Base-by-base conservation (phyloP, 805 yeast species). In the Danielozyma ontarioensis region DNA sequence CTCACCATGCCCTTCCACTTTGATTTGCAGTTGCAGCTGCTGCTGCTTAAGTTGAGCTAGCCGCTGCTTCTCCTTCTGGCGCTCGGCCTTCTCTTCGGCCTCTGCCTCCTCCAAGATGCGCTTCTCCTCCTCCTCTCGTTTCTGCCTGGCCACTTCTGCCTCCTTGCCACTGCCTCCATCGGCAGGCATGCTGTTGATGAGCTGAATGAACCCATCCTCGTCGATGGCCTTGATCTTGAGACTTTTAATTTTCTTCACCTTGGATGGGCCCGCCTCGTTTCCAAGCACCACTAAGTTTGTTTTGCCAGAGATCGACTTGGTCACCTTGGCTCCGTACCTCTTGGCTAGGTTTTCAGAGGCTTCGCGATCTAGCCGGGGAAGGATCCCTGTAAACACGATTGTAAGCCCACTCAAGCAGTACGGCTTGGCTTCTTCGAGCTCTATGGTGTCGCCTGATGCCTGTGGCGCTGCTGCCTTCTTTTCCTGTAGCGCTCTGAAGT, bases 261-360 rank as follows among this genome's bases (percentile, higher is more conserved):
- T 93, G n/a, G 87, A 78, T 2, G 97, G 97, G 1, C 98, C 98
- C 2, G 98, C 97, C 45, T 93, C 97, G 33, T 74, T 87, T 5
- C 98, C 98, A 19, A 93, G 68, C 1, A 93, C 97, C 2, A 90
- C 95, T 29, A 88, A 68, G 16, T 87, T 75, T 1, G 98, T 93
- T 49, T 82, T 85, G 8, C 86, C 77, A 35, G 93, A 83, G 17
- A 90, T 81, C 0, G 95, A 75, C 46, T 85, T 78, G 4, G 94
- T 85, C 13, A 90, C 95, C 47, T 80, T 80, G 3, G 96, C 98
- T 12, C 98, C 98, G 50, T 90, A 87, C 42, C 74, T 71, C 46
- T 85, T 80, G 4, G 96, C 95, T 10, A 84, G 51, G 16, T 72
- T 67, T 50, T 85, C 94, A 18, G 89, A 80, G 14, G 76, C 78